Percentiles rank a stretch among this genome's conserved stretches.
Conservation (phyloP, 1,139 yeast genomes). For the Wickerhamomyces sp. region DNA sequence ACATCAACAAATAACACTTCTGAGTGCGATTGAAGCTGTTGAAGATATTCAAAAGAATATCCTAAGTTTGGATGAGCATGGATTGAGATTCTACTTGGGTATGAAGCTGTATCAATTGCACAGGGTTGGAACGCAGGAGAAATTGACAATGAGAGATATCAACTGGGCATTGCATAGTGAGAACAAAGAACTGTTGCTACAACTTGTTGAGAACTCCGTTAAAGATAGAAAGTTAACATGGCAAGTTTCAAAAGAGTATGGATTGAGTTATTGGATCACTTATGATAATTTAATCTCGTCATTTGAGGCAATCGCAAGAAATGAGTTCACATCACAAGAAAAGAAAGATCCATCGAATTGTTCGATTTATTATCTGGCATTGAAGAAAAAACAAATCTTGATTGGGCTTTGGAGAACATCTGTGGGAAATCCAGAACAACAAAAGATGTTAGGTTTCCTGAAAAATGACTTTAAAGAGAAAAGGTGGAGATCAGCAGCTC, state of each 20-base stretch:
- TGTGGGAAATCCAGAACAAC: conserved; percentile 72
- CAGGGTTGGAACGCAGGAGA: conserved; percentile 34
- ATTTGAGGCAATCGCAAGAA: conserved; percentile 66
- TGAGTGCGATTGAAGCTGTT: conserved; percentile 62
- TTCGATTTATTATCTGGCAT: conserved; percentile 71
- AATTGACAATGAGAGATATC: conserved; percentile 72
- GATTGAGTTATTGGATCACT: conserved; percentile 71
- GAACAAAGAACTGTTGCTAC: conserved; percentile 61
- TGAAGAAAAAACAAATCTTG: conserved; percentile 70
- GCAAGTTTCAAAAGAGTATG: conserved; percentile 55
- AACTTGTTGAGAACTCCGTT: conserved; percentile 46
- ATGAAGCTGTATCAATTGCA: conserved; percentile 63
- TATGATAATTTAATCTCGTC: conserved; percentile 43
- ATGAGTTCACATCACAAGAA: conserved; percentile 43
- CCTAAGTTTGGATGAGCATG: conserved; percentile 64
- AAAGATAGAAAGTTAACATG: conserved; percentile 44
- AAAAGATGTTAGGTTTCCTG: conserved; percentile 72
- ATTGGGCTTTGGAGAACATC: conserved; percentile 81
- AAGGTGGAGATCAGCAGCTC: conserved; percentile 85
- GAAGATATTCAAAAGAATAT: conserved; percentile 45
- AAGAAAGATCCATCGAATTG: conserved; percentile 69
- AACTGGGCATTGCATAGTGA: conserved; percentile 87
- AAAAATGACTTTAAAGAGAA: conserved; percentile 66
- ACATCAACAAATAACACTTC: conserved; percentile 84
- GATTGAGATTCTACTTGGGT: conserved; percentile 67